These are phyloP conservation scores for Tuber brumale DNA, from an alignment of 495 filamentous ascomycete species.

Conservation along the genomic window DNA sequence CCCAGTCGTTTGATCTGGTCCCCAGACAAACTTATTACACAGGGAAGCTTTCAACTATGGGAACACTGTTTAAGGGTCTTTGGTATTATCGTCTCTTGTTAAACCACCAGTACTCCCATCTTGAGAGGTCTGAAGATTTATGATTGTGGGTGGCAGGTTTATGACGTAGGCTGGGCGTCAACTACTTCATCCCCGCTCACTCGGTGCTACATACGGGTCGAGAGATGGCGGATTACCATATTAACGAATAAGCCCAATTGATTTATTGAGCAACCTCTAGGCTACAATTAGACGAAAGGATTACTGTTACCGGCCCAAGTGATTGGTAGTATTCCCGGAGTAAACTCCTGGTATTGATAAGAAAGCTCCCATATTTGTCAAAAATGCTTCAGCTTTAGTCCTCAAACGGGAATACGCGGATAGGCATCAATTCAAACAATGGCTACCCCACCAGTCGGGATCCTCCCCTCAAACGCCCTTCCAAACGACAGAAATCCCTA, in stretches of 20 bases:
- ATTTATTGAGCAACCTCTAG: neutral
- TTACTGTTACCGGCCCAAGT: neutral
- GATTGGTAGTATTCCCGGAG: neutral
- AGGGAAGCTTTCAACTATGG: neutral
- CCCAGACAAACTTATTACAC: neutral
- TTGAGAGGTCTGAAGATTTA: neutral
- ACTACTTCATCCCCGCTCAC: conserved; percentile 36
- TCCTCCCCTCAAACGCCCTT: neutral
- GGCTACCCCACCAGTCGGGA: neutral
- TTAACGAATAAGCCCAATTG: too few species aligned
- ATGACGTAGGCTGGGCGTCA: conserved; percentile 22
- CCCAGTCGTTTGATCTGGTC: neutral
- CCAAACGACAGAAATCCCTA: neutral
- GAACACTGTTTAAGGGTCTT: neutral
- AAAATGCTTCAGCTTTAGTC: neutral
- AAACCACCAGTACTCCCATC: too few species aligned
- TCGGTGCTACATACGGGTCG: conserved; percentile 17
- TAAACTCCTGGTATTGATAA: neutral
- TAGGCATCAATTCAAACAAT: neutral
- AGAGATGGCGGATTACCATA: neutral
- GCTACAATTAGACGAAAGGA: neutral
- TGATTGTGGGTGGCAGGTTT: neutral
- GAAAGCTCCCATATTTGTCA: neutral
- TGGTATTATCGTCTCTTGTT: neutral
- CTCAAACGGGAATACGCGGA: neutral